Evolutionary conservation across 2,329 filamentous ascomycete species (phyloP), one percentile per base, ranked within the genome.

Genomic region (Apiospora arundinis): DNA sequence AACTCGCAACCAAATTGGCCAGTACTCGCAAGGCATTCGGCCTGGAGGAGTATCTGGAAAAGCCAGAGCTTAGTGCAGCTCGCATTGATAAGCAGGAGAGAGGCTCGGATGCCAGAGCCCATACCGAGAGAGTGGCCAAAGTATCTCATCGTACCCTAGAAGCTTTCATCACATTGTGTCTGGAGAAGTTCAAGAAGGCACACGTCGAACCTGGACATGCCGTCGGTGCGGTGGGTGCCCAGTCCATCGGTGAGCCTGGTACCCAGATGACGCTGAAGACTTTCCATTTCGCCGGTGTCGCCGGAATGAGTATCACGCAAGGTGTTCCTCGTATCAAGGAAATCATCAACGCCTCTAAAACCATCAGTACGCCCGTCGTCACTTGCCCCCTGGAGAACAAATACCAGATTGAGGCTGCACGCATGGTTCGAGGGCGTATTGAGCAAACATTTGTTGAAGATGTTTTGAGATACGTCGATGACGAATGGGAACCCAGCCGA

Each of bases 261-360:
- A 99, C 96, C 0, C 96, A 99, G 82, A 99, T 99, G 96, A 99
- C 96, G 0, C 85, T 99, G 74, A 98, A 98, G 85, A 98, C 96
- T 80, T 98, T 98, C 90, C 96, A 98, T 92, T 99, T 99, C 86
- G 96, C 96, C 80, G 96, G 96, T 93, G 96, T 99, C 74, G 96
- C 96, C 60, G 95, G 95, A 81, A 98, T 99, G 96, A 97, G 94
- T 88, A 97, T 99, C 80, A 99, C 96, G 0, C 94, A 98, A 80
- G 96, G 96, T 93, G 96, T 99, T 8, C 96, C 96, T 1, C 95
- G 96, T 91, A 99, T 99, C 86, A 99, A 99, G 84, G 96, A 99
- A 87, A 99, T 99, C 76, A 99, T 99, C 90, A 99, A 99, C 83
- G 96, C 96, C 7, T 97, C 95, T 11, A 97, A 95, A 81, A 86